Percentiles rank a stretch among this genome's conserved stretches.
phyloP scores from a whole-genome alignment of 2,329 filamentous ascomycete genomes.

The Epichloe scottii region DNA sequence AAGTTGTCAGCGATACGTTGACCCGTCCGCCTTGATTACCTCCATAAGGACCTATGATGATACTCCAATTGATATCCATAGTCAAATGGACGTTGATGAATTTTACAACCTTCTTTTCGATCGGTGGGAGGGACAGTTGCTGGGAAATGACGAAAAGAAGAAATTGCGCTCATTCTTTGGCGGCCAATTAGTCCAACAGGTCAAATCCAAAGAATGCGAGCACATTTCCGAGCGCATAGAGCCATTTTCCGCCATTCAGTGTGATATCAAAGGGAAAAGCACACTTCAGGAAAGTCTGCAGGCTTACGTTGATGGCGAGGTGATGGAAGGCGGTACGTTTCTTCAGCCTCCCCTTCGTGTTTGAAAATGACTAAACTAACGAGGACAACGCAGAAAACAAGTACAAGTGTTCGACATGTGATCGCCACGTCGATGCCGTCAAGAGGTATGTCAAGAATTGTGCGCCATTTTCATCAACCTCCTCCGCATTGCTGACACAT shows the following conservation, averaged over 20 bases:
- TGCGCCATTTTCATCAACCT: background rate
- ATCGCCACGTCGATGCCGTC: slow-evolving; percentile 80
- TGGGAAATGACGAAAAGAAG: slow-evolving; percentile 53
- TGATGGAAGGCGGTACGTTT: slow-evolving; percentile 71
- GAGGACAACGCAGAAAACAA: slow-evolving; percentile 63
- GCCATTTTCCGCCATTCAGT: slow-evolving; percentile 87
- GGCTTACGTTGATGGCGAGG: slow-evolving; percentile 91
- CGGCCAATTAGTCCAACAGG: slow-evolving; percentile 83
- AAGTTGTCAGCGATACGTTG: slow-evolving; percentile 58
- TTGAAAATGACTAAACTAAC: background rate
- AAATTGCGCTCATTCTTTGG: slow-evolving; percentile 75
- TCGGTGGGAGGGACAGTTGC: slow-evolving; percentile 74
- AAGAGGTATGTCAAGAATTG: slow-evolving; percentile 46
- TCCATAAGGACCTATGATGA: slow-evolving; percentile 77
- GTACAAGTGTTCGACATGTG: slow-evolving; percentile 90
- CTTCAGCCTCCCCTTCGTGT: background rate
- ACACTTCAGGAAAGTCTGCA: slow-evolving; percentile 76
- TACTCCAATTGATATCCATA: slow-evolving; percentile 67
- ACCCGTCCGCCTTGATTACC: slow-evolving; percentile 59
- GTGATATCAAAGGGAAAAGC: slow-evolving; percentile 87
- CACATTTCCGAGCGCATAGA: slow-evolving; percentile 88
- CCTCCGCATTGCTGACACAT: slow-evolving; percentile 6
- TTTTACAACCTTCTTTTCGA: slow-evolving; percentile 94
- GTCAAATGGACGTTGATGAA: slow-evolving; percentile 97
- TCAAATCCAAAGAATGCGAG: slow-evolving; percentile 86